Evolutionary conservation across 2,329 filamentous ascomycete genomes (phyloP).

Genomic region (Fusarium sp.): DNA sequence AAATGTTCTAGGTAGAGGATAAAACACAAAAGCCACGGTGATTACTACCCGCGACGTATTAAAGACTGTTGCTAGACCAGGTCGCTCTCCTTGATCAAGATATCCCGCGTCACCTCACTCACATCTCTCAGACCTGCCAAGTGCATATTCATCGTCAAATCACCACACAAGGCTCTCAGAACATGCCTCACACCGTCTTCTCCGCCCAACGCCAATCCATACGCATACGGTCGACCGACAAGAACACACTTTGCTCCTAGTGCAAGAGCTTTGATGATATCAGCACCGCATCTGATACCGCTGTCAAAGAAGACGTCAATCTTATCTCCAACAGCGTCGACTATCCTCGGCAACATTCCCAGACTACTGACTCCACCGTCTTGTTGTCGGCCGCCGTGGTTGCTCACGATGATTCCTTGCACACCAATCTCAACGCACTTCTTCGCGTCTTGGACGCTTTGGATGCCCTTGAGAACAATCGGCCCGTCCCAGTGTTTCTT

Average conservation of each 20-base stretch:
- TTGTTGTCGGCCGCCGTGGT: conserved; percentile 33
- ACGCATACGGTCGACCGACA: conserved; percentile 21
- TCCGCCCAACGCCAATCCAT: conserved; percentile 4
- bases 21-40: no score
- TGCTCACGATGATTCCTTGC: conserved; percentile 35
- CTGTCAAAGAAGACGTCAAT: conserved; percentile 25
- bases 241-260: conserved; percentile 22
- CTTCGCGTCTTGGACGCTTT: conserved; percentile 29
- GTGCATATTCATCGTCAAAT: conserved; percentile 39
- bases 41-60: no score
- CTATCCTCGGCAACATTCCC: conserved; percentile 31
- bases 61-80: neutral
- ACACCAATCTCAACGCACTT: conserved; percentile 30
- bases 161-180: conserved; percentile 26
- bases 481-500: conserved; percentile 36
- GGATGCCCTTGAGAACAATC: conserved; percentile 35
- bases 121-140: conserved; percentile 31
- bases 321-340: conserved; percentile 7
- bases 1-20: no score
- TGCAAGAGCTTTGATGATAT: conserved; percentile 26
- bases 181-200: conserved; percentile 30
- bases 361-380: conserved; percentile 36
- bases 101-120: conserved; percentile 18
- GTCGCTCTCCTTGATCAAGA: conserved; percentile 15
- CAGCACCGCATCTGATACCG: conserved; percentile 21